A percentile compares a stretch with the other conserved stretches of the same genome.
Evolutionary conservation across 257 asterid species (phyloP).

Genomic region (Solanum pinnatisectum): DNA sequence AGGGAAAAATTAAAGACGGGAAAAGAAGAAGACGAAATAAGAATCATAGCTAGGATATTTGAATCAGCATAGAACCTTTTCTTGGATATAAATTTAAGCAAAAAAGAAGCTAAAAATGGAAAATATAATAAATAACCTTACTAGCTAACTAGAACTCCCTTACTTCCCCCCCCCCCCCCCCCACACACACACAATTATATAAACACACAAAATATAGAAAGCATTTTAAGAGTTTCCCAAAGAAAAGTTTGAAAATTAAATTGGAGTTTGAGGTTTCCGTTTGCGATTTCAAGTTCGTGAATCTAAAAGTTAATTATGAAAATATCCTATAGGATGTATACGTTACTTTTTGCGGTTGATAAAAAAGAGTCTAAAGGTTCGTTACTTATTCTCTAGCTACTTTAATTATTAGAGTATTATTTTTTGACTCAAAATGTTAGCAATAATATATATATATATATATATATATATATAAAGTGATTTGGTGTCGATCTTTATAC

Average conservation of each 20-base stretch:
- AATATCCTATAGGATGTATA: neutral
- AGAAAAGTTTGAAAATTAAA: neutral
- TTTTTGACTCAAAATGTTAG: neutral
- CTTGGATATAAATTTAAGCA: too few relatives aligned
- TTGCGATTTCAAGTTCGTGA: neutral
- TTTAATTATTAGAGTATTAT: neutral
- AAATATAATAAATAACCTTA: neutral
- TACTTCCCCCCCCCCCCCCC: neutral
- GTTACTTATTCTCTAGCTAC: neutral
- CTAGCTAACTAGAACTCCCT: neutral
- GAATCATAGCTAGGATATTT: neutral
- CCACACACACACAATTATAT: neutral
- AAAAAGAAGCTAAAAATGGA: neutral
- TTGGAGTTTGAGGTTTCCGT: neutral
- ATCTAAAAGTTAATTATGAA: neutral
- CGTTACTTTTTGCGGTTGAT: neutral
- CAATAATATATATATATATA: too few relatives aligned
- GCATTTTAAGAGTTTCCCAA: neutral
- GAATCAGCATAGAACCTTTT: too few relatives aligned
- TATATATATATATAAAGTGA: neutral
- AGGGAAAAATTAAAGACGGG: neutral
- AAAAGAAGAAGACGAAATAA: neutral
- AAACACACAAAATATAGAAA: neutral
- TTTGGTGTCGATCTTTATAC: neutral
- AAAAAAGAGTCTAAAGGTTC: neutral